These are phyloP conservation scores for Onygenales sp. DNA, from an alignment of 2,329 filamentous ascomycete species.

Conservation along the genomic window DNA sequence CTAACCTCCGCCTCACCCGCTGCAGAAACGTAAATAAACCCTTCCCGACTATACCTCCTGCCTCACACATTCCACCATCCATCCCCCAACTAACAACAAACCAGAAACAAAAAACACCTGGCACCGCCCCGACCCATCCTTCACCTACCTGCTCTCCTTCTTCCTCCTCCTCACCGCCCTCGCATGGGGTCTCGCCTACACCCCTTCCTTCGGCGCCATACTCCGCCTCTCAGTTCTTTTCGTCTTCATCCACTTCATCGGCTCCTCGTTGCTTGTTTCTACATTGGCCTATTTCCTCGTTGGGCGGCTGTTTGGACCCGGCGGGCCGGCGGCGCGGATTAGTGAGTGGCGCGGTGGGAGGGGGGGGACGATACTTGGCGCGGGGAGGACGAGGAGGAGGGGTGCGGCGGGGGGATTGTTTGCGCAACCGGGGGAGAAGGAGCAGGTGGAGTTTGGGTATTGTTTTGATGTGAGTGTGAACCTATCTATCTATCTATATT, in stretches of 20 bases:
- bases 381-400: constrained; percentile 17
- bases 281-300: constrained; percentile 57
- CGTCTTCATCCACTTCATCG: constrained; percentile 51
- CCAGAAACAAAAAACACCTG: constrained; percentile 61
- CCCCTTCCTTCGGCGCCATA: constrained; percentile 38
- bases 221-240: constrained; percentile 40
- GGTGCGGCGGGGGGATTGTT: constrained; percentile 48
- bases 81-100: constrained; percentile 7
- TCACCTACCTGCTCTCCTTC: constrained; percentile 59
- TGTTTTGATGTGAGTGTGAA: constrained; percentile 51
- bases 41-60: no score
- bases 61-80: constrained; percentile 18
- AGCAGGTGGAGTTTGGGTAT: constrained; percentile 60
- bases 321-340: constrained; percentile 30
- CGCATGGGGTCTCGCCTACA: constrained; percentile 51
- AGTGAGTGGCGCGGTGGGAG: constrained; percentile 22
- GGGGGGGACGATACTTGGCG: not conserved
- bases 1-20: not conserved
- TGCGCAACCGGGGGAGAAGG: constrained; percentile 44
- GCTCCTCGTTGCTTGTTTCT: constrained; percentile 49
- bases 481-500: not conserved
- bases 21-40: constrained; percentile 15
- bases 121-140: constrained; percentile 60
- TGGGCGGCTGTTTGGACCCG: constrained; percentile 51
- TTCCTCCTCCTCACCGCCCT: constrained; percentile 50